phyloP scores from a whole-genome alignment of 2,329 filamentous ascomycete genomes.

The Acrocalymma vagum region DNA sequence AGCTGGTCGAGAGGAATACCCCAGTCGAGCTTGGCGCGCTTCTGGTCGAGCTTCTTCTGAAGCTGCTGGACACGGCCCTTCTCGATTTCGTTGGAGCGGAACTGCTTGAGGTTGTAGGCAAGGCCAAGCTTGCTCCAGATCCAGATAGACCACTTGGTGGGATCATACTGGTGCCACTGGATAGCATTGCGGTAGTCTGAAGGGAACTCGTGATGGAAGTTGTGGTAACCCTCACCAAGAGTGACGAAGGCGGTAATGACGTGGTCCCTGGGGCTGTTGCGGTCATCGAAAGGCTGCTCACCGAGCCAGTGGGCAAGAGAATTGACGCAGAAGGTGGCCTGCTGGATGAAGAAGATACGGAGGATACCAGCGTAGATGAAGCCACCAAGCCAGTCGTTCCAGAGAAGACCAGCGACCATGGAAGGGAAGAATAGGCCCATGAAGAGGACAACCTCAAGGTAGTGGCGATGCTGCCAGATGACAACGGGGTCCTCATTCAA shows the following conservation, averaged over 20 bases:
- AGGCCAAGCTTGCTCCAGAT: slow-evolving; percentile 53
- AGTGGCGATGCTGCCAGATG: slow-evolving; percentile 60
- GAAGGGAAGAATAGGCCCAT: slow-evolving; percentile 60
- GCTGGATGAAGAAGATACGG: slow-evolving; percentile 62
- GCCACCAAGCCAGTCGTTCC: slow-evolving; percentile 60
- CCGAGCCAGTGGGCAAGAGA: slow-evolving; percentile 63
- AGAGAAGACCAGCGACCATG: slow-evolving; percentile 57
- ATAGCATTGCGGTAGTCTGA: slow-evolving; percentile 56
- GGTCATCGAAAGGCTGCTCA: slow-evolving; percentile 55
- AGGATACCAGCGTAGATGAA: slow-evolving; percentile 62
- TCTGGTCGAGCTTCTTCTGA: slow-evolving; percentile 57
- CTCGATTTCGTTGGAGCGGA: slow-evolving; percentile 55
- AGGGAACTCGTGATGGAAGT: slow-evolving; percentile 56
- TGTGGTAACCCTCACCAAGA: slow-evolving; percentile 56
- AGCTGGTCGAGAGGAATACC: slow-evolving; percentile 53
- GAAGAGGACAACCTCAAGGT: slow-evolving; percentile 57
- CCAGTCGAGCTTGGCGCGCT: slow-evolving; percentile 53
- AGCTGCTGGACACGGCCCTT: slow-evolving; percentile 54
- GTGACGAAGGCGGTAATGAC: slow-evolving; percentile 53
- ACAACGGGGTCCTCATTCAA: slow-evolving; percentile 61
- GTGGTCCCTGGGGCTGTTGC: slow-evolving; percentile 54
- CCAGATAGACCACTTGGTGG: slow-evolving; percentile 56
- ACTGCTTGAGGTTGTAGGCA: slow-evolving; percentile 54
- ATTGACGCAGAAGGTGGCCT: slow-evolving; percentile 64
- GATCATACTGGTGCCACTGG: slow-evolving; percentile 53